phyloP scores from a whole-genome alignment of 2,329 filamentous ascomycete genomes.

The Aureobasidium sp. region DNA sequence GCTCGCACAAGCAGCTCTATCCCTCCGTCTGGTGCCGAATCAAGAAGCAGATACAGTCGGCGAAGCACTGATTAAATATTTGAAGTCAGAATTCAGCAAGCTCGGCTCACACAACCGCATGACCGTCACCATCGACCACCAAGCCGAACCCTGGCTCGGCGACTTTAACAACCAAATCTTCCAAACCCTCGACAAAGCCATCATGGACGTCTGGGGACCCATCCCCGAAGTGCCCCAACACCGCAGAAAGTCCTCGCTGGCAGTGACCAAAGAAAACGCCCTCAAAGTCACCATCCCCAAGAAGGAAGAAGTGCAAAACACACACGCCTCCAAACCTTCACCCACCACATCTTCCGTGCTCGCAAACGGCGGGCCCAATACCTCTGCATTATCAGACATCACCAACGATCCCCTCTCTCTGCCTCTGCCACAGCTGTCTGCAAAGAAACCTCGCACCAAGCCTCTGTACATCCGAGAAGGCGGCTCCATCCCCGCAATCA shows the following conservation, averaged over 20 bases:
- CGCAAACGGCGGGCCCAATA: slow-evolving; percentile 37
- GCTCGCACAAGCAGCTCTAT: slow-evolving; percentile 80
- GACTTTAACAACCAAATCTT: slow-evolving; percentile 89
- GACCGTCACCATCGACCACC: slow-evolving; percentile 78
- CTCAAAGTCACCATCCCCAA: slow-evolving; percentile 18
- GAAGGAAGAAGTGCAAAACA: slow-evolving; percentile 20
- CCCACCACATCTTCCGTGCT: slow-evolving; percentile 48
- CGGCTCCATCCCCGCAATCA: slow-evolving; percentile 87
- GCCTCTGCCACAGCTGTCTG: neutral
- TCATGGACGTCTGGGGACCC: slow-evolving; percentile 76
- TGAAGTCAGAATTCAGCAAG: slow-evolving; percentile 62
- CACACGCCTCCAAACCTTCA: slow-evolving; percentile 28
- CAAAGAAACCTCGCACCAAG: slow-evolving; percentile 33
- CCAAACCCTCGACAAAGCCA: slow-evolving; percentile 74
- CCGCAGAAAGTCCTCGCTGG: slow-evolving; percentile 10
- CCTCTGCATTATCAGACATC: neutral
- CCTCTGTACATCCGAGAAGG: slow-evolving; percentile 94
- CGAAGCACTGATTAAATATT: slow-evolving; percentile 57
- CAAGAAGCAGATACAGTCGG: slow-evolving; percentile 80
- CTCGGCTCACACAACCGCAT: slow-evolving; percentile 77
- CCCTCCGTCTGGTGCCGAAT: slow-evolving; percentile 85
- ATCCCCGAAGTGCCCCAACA: slow-evolving; percentile 38
- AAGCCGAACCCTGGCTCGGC: slow-evolving; percentile 92
- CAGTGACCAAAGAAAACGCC: slow-evolving; percentile 13
- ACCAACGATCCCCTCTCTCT: neutral